Base-by-base conservation (phyloP, 1,284 basidiomycete species). In the Sphaerobolus stellatus region DNA sequence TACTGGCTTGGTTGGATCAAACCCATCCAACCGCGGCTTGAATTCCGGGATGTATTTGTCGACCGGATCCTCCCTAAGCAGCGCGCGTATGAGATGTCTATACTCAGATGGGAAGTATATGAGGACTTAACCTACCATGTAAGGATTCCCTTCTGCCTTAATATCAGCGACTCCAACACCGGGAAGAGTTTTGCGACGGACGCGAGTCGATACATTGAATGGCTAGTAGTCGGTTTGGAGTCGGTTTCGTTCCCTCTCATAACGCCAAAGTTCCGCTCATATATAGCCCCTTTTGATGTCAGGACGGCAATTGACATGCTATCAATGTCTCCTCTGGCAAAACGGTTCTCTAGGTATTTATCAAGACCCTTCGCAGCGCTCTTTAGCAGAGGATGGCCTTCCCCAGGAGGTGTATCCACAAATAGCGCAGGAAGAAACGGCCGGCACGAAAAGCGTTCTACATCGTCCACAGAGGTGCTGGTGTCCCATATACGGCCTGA, bases 151-250 rank as follows among this genome's bases (percentile, higher is more conserved):
- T 66, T 67, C 59, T 80, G 72, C 28, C 73, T 69, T 22, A 81
- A 66, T 20, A 80, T 71, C 34, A 76, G 60, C 2, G 74, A 76
- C 58, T 81, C 76, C 5, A 79, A 59, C 0, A 71, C 68, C 4
- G 73, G 71, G 59, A 79, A 79, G 56, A 80, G 64, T 61, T 81
- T 81, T 4, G 75, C 73, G 52, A 79, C 71, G 47, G 74, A 78
- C 2, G 77, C 78, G 24, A 80, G 64, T 28, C 79, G 70, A 58
- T 79, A 80, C 53, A 76, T 69, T 0, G 78, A 74, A 61, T 80
- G 59, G 31, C 70, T 67, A 41, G 16, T 71, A 65, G 4, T 74
- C 66, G 20, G 62, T 56, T 22, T 50, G 14, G 58, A 54, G 4
- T 62, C n/a, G n/a, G 74, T 68, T 59, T 78, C 78, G 56, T 81